Percentiles rank a stretch among this genome's conserved stretches.
Evolutionary conservation across 345 rosid genomes (phyloP).

Genomic region (Physaria fendleri): DNA sequence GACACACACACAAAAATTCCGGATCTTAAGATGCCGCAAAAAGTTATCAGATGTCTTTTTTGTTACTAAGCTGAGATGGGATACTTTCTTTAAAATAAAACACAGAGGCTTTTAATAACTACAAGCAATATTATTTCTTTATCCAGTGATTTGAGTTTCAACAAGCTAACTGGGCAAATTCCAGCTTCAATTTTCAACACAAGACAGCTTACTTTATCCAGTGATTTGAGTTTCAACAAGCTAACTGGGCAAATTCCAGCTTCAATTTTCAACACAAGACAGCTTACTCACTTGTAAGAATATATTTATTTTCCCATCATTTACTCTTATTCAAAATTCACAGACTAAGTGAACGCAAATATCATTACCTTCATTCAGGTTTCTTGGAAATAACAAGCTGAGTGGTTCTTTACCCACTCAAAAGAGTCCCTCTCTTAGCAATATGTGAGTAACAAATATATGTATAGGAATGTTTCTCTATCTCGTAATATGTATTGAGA

Average conservation of each 20-base stretch:
- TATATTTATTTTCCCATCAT: not conserved
- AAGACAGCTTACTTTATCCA: conserved; percentile 26
- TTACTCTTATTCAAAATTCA: not conserved
- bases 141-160: conserved; percentile 82
- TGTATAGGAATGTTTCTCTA: conserved; percentile 4
- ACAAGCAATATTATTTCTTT: not conserved
- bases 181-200: conserved; percentile 40
- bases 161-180: conserved; percentile 58
- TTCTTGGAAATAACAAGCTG: conserved; percentile 40
- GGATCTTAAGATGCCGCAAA: not conserved
- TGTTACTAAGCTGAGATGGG: conserved; percentile 11
- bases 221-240: conserved; percentile 90
- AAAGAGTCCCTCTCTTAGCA: conserved; percentile 46
- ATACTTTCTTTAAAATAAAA: not conserved
- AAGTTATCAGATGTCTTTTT: not conserved
- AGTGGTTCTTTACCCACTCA: conserved; percentile 50
- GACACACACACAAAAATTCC: not conserved
- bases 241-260: conserved; percentile 61
- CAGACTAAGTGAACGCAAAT: conserved; percentile 7
- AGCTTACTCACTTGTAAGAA: conserved; percentile 52
- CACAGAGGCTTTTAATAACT: not conserved
- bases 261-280: conserved; percentile 27
- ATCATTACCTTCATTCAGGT: conserved; percentile 38
- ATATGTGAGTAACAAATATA: conserved; percentile 46
- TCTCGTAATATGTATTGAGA: not conserved